Evolutionary conservation across 2,329 filamentous ascomycete species (phyloP), one percentile per base, ranked within the genome.

Genomic region (Fusarium coicis): DNA sequence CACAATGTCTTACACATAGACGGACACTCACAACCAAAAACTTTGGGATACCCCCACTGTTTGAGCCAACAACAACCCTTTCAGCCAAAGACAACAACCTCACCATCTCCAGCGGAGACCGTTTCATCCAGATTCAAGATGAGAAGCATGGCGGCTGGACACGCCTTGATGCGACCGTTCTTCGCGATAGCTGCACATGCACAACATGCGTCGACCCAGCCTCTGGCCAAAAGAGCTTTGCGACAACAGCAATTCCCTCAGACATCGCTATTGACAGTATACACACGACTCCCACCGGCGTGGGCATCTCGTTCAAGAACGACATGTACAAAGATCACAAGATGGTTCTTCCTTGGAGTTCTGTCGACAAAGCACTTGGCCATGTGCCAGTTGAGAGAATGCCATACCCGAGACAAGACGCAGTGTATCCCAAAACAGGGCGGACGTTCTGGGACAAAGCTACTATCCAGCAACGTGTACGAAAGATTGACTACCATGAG

Each of bases 401-500:
- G 42, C 67, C 74, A 5, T 70, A 78, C 39, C 77, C 72, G 12
- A 73, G 75, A 16, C 75, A 77, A 32, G 74, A 76, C 39, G 68
- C 78, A 19, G 68, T 82, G 40, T 75, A 80, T 34, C 72, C 70
- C 19, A 80, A 79, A 36, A 81, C 81, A 3, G 81, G 81, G 7
- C 76, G 81, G 39, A 77, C 72, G 6, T 77, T 81, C 68, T 88
- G 87, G 87, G 81, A 87, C 72, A 76, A 72, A 7, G 49, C 68
- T 1, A 74, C 42, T 1, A 85, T 85, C 56, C 70, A 76, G 66
- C 53, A 76, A 12, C 81, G 86, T n/a, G 83, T 90, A 16, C 82
- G 84, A 54, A 90, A 88, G 81, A 84, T 96, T 47, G 85, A 90
- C 60, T 97, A 93, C 81, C 78, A 89, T 1, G 89, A 91, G 43